These are phyloP conservation scores for Vitis hybrid DNA, from an alignment of 177 flowering plant species.

Conservation along the genomic window DNA sequence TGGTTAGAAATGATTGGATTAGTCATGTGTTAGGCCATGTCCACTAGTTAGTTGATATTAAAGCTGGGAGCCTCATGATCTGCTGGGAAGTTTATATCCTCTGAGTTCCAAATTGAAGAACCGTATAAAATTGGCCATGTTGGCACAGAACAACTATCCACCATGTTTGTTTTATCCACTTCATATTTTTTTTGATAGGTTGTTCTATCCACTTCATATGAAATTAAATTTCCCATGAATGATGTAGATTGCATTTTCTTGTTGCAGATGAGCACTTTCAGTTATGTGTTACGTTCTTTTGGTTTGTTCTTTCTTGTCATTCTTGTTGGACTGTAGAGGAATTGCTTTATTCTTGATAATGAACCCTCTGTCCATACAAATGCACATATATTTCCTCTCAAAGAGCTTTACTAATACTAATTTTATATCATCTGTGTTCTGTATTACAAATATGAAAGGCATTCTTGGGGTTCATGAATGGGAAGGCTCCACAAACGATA, in stretches of 20 bases:
- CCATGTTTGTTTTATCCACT: background rate
- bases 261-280: background rate
- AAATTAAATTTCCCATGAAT: background rate
- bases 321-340: background rate
- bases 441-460: slow-evolving; percentile 41
- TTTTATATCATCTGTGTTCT: slow-evolving; percentile 12
- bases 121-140: background rate
- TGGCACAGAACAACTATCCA: background rate
- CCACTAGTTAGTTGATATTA: background rate
- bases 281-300: background rate
- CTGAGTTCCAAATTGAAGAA: background rate
- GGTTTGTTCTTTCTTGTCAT: background rate
- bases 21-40: background rate
- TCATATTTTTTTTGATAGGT: background rate
- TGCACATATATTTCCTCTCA: slow-evolving; percentile 1
- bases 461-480: slow-evolving; percentile 79
- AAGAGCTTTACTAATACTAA: background rate
- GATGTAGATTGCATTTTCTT: background rate
- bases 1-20: background rate
- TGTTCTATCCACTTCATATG: background rate
- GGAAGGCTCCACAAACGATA: slow-evolving; percentile 85
- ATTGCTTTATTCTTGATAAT: background rate
- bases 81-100: background rate
- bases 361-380: background rate
- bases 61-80: no score